phyloP scores from a whole-genome alignment of 2,329 filamentous ascomycete genomes.

The Colletotrichum brevisporum region DNA sequence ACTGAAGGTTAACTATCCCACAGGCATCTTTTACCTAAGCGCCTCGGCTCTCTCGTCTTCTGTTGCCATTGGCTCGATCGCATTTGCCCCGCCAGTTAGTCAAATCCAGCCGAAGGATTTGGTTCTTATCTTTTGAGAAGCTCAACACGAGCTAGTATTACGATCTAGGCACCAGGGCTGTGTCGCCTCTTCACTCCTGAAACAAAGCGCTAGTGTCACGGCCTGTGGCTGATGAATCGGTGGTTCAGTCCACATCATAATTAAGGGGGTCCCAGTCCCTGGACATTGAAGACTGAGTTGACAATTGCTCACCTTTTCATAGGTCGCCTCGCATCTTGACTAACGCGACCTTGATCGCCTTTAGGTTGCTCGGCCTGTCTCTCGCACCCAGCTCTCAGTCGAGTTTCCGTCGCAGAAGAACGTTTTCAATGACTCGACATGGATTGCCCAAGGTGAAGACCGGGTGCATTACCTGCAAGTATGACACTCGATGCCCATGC shows the following conservation, averaged over 20 bases:
- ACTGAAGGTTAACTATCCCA: not conserved
- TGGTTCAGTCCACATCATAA: not conserved
- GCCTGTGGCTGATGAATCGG: not conserved
- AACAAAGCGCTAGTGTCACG: not conserved
- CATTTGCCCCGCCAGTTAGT: conserved; percentile 17
- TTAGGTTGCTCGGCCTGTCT: not conserved
- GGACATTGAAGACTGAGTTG: not conserved
- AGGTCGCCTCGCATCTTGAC: conserved; percentile 29
- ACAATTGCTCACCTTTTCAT: conserved; percentile 2
- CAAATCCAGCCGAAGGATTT: conserved; percentile 2
- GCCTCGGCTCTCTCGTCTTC: not conserved
- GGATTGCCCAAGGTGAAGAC: conserved; percentile 43
- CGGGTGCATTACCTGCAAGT: conserved; percentile 47
- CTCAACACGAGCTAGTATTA: too few relatives aligned
- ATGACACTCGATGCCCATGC: conserved; percentile 17
- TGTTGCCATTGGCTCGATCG: conserved; percentile 20
- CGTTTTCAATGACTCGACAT: conserved; percentile 16
- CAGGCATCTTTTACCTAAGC: not conserved
- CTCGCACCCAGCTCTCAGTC: not conserved
- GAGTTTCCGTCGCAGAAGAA: not conserved
- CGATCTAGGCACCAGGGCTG: not conserved
- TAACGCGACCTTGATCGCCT: not conserved
- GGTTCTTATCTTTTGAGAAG: not conserved
- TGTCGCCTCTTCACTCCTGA: conserved; percentile 3
- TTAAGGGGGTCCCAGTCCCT: conserved; percentile 14